Evolutionary conservation across 2,329 filamentous ascomycete genomes (phyloP), one percentile per base, ranked within the genome.

Genomic region (Aspergillus alliaceus): DNA sequence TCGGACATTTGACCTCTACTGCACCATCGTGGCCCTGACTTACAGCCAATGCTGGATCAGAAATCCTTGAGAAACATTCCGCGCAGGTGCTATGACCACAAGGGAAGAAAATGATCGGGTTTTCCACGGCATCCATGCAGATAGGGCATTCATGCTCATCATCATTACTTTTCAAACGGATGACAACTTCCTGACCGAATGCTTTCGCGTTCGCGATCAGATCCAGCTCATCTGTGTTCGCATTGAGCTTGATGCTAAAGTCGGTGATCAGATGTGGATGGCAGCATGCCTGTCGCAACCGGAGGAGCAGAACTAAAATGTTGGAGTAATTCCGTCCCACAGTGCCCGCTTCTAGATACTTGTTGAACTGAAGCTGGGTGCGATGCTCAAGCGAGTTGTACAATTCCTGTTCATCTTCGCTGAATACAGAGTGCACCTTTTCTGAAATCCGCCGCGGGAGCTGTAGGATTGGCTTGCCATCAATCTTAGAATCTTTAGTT

Each of bases 61-160:
- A 81, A 47, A 96, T 82, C 54, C 83, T 85, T 6, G 85, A 82
- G 59, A 95, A 86, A 69, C 92, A 96, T 60, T 92, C 88, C 1
- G 82, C 78, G 72, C 92, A 96, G 24, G 86, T 86, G 58, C 88
- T 85, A 68, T 96, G 92, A 2, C 92, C 92, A 67, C 92, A 96
- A 1, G 91, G 91, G 51, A 91, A 80, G 71, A 93, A 88, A 61
- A 96, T 90, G 3, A 84, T 84, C 0, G 90, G 90, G 60, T 93
- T 92, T 14, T 83, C 80, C 6, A 88, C 85, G 2, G 81, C 86
- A 66, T 96, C 92, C 57, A 90, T 87, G 71, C 92, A 96, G 20
- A 95, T 86, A 0, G 90, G 90, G 67, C 92, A 96, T 69, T 93
- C 88, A 50, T 93, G 90, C 2, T 80, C 82, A 1, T 86, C 82